A percentile compares a stretch with the other conserved stretches of the same genome.
These are phyloP conservation scores for Monascus ruber DNA, from an alignment of 2,329 filamentous ascomycete species.

Conservation along the genomic window DNA sequence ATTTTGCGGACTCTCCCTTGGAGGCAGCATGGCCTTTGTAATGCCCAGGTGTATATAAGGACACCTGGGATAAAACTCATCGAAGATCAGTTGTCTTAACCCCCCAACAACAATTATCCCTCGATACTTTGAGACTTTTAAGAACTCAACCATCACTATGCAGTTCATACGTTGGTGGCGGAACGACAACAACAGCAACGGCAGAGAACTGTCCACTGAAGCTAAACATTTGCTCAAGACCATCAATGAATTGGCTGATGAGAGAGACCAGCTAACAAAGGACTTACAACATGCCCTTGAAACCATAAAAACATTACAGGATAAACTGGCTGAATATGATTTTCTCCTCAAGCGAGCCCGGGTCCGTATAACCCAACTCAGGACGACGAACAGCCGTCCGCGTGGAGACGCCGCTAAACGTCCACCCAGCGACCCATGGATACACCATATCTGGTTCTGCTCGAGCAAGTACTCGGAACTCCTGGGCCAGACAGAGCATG, in stretches of 20 bases:
- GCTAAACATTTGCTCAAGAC: not conserved
- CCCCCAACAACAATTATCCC: too few species aligned
- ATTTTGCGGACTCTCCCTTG: too few species aligned
- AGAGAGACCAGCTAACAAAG: conserved; percentile 2
- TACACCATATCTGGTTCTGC: conserved; percentile 10
- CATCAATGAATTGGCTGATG: conserved; percentile 1
- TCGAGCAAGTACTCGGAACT: conserved; percentile 1
- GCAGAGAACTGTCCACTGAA: not conserved
- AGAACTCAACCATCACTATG: not conserved
- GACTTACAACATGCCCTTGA: conserved; percentile 3
- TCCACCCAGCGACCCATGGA: conserved; percentile 1
- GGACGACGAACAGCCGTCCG: not conserved
- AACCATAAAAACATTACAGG: conserved; percentile 1
- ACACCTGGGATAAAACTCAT: too few species aligned
- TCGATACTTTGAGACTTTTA: too few species aligned
- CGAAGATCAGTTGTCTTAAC: too few species aligned
- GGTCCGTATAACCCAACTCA: not conserved
- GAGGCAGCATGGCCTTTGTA: too few species aligned
- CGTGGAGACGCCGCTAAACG: not conserved
- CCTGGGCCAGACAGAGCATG: conserved; percentile 6
- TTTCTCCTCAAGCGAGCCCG: conserved; percentile 6
- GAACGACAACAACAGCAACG: not conserved
- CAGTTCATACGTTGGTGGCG: not conserved
- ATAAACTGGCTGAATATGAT: conserved; percentile 6
- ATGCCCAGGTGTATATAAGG: too few species aligned